Evolutionary conservation across 331 rosid genomes (phyloP), one percentile per base, ranked within the genome.

Genomic region (Phaseolus coccineus): DNA sequence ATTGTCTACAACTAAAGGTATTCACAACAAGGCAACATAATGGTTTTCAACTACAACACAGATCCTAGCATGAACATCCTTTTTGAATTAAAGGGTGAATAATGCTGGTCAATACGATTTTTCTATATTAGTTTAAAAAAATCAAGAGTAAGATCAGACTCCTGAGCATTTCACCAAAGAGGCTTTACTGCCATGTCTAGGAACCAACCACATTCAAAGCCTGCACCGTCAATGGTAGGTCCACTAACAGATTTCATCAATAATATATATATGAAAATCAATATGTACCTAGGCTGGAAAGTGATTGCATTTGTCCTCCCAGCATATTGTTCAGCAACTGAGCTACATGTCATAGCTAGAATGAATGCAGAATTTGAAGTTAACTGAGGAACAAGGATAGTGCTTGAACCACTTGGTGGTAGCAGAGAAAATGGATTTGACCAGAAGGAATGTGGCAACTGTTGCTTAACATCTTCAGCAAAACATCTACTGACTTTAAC

Each of bases 371-470:
- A 81, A 87, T 89, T 91, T 78, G 94, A 64, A 37, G 88, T 74
- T 69, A 84, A 77, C 78, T 88, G 92, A 67, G 99, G 97, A 79
- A 95, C 89, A 78, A 89, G 89, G 79, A 93, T 70, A 16, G 95
- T 92, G 78, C 90, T 89, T 52, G 99, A 93, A 79, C 96, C 99
- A 90, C 96, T 95, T 66, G 94, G 93, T n/a, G 97, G 99, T 61
- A 87, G 81, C 65, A 95, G 89, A 81, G 83, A 85, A 87, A 95
- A 95, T 28, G 97, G 90, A 72, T 84, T 85, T 73, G 99, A 95
- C 93, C 94, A 93, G 67, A 88, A 79, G 77, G 89, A 86, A 71
- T 76, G 71, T 55, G 85, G 85, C 76, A 63, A 76, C 47, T 89
- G 82, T 53, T 85, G 80, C 47, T 56, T 9, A 33, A 16, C 86